Conservation (phyloP, 2,329 filamentous ascomycete species). For the Mollisiaceae sp. region DNA sequence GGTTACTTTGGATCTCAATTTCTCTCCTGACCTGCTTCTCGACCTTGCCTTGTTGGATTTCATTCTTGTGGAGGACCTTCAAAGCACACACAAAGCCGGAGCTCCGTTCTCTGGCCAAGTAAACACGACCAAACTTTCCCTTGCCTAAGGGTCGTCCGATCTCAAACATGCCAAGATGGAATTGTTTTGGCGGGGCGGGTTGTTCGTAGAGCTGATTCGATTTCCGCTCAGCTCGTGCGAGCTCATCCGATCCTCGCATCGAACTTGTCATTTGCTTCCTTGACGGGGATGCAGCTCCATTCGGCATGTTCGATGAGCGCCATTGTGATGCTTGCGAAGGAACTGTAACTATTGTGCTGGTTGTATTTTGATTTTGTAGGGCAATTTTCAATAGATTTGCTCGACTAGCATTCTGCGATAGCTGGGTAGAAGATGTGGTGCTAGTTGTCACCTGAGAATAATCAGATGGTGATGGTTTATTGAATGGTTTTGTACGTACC, state of each 20-base stretch:
- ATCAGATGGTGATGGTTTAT: constrained; percentile 44
- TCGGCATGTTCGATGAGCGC: constrained; percentile 49
- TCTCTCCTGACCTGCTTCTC: constrained; percentile 76
- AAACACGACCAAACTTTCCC: constrained; percentile 76
- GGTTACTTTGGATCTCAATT: constrained; percentile 76
- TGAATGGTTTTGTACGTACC: constrained; percentile 53
- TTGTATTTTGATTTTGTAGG: constrained; percentile 77
- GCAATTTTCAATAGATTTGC: constrained; percentile 87
- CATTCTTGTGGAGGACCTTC: constrained; percentile 76
- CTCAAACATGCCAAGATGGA: constrained; percentile 77
- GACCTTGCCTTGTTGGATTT: constrained; percentile 68
- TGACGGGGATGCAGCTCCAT: constrained; percentile 54
- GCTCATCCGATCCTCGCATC: constrained; percentile 54
- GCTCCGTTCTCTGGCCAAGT: constrained; percentile 70
- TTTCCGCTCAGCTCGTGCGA: constrained; percentile 54
- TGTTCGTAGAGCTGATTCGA: constrained; percentile 61
- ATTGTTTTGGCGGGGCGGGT: constrained; percentile 63
- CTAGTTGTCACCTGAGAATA: constrained; percentile 37
- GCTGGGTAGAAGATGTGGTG: constrained; percentile 40
- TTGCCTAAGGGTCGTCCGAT: constrained; percentile 76
- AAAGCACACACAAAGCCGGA: constrained; percentile 74
- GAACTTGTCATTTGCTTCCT: constrained; percentile 55
- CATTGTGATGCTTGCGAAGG: constrained; percentile 68
- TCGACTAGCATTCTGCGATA: constrained; percentile 62
- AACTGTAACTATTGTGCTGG: constrained; percentile 69